These are phyloP conservation scores for Saturnispora bothae DNA, from an alignment of 805 yeast species.

Conservation along the genomic window DNA sequence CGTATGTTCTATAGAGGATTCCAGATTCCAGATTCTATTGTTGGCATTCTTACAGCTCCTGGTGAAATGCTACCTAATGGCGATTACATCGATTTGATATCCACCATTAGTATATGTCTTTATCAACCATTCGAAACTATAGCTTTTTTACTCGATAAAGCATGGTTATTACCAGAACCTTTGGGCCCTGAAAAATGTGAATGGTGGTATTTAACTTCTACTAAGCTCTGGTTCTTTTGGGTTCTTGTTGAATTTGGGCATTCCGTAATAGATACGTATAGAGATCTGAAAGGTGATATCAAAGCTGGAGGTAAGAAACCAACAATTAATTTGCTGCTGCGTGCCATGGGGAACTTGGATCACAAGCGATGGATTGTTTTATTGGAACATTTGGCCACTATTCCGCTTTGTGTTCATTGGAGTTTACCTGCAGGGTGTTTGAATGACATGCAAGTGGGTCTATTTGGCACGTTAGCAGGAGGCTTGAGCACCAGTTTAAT, in stretches of 20 bases:
- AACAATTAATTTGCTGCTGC: background rate
- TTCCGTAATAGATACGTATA: slow-evolving; percentile 5
- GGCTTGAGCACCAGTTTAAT: slow-evolving; percentile 15
- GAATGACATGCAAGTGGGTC: slow-evolving; percentile 24
- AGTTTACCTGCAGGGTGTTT: slow-evolving; percentile 27
- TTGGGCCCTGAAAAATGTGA: slow-evolving; percentile 8
- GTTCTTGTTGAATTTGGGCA: slow-evolving; percentile 25
- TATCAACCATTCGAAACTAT: slow-evolving; percentile 29
- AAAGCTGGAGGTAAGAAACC: slow-evolving; percentile 1
- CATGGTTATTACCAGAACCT: slow-evolving; percentile 20
- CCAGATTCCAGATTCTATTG: slow-evolving; percentile 22
- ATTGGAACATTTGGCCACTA: slow-evolving; percentile 24
- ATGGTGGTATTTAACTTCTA: slow-evolving; percentile 25
- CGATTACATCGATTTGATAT: slow-evolving; percentile 11
- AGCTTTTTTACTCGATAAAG: slow-evolving; percentile 26
- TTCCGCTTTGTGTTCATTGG: slow-evolving; percentile 31
- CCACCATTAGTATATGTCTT: slow-evolving; percentile 12
- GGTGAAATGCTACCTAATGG: slow-evolving; percentile 3
- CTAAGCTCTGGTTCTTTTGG: slow-evolving; percentile 27
- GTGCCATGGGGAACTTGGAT: slow-evolving; percentile 7
- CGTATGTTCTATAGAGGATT: slow-evolving; percentile 29
- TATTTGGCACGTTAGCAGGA: slow-evolving; percentile 25
- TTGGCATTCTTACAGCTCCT: slow-evolving; percentile 8
- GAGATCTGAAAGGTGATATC: background rate
- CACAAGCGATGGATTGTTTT: slow-evolving; percentile 12